Base-by-base conservation (phyloP, 345 rosid species). In the Bretschneidera sinensis region DNA sequence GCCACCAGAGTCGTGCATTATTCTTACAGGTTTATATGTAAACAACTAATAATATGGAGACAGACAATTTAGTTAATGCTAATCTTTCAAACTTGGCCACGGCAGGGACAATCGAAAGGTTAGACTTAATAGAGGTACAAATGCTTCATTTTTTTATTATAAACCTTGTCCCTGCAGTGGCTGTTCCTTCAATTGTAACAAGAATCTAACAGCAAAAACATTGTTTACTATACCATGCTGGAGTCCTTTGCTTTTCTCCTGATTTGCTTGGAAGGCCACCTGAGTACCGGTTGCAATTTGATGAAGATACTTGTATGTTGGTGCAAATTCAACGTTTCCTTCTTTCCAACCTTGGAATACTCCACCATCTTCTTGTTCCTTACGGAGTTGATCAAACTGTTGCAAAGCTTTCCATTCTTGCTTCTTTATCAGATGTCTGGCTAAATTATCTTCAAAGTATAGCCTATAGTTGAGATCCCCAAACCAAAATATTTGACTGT, bases 401-500 rank as follows among this genome's bases (percentile, higher is more conserved):
- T 79, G 87, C 75, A 86, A 45, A 49, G 74, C 80, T 70, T 74
- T 72, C 94, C 94, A 84, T 71, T 86, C 81, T 61, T 82, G 79
- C 75, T 75, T 74, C 65, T 62, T 67, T 65, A 86, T 77, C 68
- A 84, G 75, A 58, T 66, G 50, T 65, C 89, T 73, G 34, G 94
- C 87, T 33, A 69, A 60, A 35, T 68, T 70, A 67, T 84, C 83
- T 69, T 82, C 86, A 71, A 82, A 54, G 76, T 64, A 72, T 59
- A 86, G 54, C 74, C 94, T 77, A 48, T 86, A 86, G 81, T 86
- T 86, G 63, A 86, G 87, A 70, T 86, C 94, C 59, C 94, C 94
- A 15, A 86, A 84, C 94, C 87, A 86, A 74, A 86, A 86, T 69
- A 86, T 84, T 58, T 65, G 79, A 67, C 94, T 86, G 80, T 48